A percentile compares a stretch with the other conserved stretches of the same genome.
Evolutionary conservation across 2,329 filamentous ascomycete species (phyloP).

Genomic region (Annulohypoxylon truncatum): DNA sequence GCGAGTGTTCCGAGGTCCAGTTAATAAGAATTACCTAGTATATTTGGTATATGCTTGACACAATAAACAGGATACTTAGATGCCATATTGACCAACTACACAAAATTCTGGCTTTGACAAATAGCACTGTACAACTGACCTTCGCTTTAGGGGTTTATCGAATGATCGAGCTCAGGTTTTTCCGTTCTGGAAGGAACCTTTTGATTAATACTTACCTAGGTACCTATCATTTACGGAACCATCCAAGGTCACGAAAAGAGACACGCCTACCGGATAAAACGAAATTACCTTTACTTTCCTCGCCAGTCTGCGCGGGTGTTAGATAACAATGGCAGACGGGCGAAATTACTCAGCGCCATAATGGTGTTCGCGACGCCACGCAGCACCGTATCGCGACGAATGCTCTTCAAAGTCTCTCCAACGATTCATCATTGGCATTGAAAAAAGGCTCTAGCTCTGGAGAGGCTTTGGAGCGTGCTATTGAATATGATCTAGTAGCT

Average conservation of each 20-base stretch:
- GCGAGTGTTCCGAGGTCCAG: slow-evolving; percentile 22
- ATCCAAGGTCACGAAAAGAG: not conserved
- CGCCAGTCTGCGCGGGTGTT: not conserved
- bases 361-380: slow-evolving; percentile 5
- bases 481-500: slow-evolving; percentile 14
- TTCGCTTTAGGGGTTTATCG: slow-evolving; percentile 5
- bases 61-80: not conserved
- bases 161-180: slow-evolving; percentile 9
- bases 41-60: not conserved
- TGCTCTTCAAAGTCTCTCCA: not conserved
- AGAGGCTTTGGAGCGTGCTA: not conserved
- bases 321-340: not conserved
- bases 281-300: not conserved
- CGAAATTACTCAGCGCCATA: slow-evolving; percentile 19
- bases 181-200: slow-evolving; percentile 10
- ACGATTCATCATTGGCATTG: not conserved
- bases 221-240: not conserved
- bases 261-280: not conserved
- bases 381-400: not conserved
- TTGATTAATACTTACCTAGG: not conserved
- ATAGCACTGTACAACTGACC: not conserved
- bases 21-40: not conserved
- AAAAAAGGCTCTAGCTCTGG: not conserved
- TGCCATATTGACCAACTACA: not conserved
- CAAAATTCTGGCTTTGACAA: not conserved